Evolutionary conservation across 148 eudicot genomes (phyloP).

Genomic region (Fallopia convolvulus): DNA sequence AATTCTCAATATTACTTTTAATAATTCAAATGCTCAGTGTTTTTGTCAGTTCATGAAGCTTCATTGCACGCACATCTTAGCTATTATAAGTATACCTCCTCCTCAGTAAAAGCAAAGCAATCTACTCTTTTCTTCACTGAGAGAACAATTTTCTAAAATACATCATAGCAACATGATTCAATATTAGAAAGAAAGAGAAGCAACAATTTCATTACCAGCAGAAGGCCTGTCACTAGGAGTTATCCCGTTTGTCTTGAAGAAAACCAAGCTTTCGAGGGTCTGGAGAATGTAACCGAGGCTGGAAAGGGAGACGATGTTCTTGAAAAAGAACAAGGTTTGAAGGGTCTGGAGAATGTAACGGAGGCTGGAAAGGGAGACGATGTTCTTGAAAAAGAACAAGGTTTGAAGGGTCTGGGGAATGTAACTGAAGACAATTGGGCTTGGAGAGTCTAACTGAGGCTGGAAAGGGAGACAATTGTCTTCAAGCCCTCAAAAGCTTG

Average conservation of each 20-base stretch:
- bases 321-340: no score
- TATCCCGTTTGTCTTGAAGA: no score
- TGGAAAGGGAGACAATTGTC: no score
- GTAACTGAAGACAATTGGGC: no score
- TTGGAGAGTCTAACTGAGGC: no score
- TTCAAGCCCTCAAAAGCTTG: not conserved
- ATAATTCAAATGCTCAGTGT: not conserved
- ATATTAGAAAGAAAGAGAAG: not conserved
- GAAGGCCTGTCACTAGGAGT: not conserved
- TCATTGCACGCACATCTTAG: not conserved
- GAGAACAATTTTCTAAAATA: not conserved
- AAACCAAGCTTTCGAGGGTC: no score
- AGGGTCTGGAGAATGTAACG: no score
- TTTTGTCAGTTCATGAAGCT: not conserved
- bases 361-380: no score
- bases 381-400: no score
- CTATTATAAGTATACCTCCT: not conserved
- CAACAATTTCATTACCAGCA: not conserved
- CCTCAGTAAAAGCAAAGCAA: not conserved
- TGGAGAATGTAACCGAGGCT: no score
- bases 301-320: no score
- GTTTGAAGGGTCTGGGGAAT: no score
- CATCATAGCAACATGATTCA: not conserved
- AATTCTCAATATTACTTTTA: not conserved
- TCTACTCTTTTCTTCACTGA: not conserved